Evolutionary conservation across 345 rosid genomes (phyloP), one percentile per base, ranked within the genome.

Genomic region (Bruguiera sexangula): DNA sequence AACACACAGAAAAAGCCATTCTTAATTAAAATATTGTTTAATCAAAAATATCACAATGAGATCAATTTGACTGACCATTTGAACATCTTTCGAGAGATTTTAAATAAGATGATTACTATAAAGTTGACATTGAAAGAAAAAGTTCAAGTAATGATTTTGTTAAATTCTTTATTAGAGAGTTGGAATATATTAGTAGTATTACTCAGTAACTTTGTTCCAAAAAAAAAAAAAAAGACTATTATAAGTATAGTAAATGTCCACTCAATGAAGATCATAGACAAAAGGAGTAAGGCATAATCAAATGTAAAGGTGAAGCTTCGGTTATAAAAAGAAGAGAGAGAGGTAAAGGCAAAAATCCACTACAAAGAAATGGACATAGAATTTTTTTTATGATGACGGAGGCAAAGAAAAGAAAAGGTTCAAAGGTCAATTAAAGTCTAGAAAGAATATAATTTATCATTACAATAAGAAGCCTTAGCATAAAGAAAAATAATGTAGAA

Each of bases 131-230:
- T 53, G 6, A 20, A 31, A 4, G 27, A 56, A 26, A 4, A 56
- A 18, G 8, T 34, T 16, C 31, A 60, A 29, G 59, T 48, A 2
- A 31, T 50, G 5, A 15, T 70, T 55, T 34, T 70, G 8, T 55
- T 69, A 3, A 46, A 54, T 26, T 69, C 65, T 9, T 59, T 69
- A 26, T 36, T 34, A 21, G 65, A 69, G 8, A 50, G 37, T 22
- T 70, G 46, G 66, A 39, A 70, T 5, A 70, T 60, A 22, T 13
- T 70, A 21, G 48, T 60, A 5, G 67, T 51, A 8, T 24, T 67
- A 18, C 58, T 70, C 5, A 51, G 60, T 9, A 70, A 70, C 30
- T 60, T 60, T 5, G 8, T 31, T 51, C 67, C 64, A 29, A 24
- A 32, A 19, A 26, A 43, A 13, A 29, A 3, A 30, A 32, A 5